Conservation (phyloP, 768 basidiomycete genomes). For the Pulveroboletus sp. region DNA sequence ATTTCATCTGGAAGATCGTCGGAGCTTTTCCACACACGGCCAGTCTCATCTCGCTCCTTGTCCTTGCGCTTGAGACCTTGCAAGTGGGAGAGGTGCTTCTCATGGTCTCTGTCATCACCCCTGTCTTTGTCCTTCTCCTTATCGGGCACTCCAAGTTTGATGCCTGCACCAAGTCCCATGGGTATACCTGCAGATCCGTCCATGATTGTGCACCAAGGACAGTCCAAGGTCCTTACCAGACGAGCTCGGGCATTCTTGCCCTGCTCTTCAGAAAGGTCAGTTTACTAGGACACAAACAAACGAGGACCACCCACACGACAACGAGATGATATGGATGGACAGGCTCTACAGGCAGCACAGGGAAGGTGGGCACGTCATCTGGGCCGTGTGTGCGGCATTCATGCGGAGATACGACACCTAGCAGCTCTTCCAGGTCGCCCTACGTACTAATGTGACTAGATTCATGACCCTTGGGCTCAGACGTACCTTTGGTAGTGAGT, state of each 20-base stretch:
- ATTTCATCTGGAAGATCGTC: conserved; percentile 35
- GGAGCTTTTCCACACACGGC: conserved; percentile 31
- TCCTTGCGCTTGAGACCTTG: conserved; percentile 33
- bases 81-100: conserved; percentile 27
- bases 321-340: conserved; percentile 73
- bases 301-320: conserved; percentile 53
- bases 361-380: conserved; percentile 32
- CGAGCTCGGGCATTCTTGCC: conserved; percentile 79
- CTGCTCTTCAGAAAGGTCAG: conserved; percentile 41
- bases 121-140: conserved; percentile 34
- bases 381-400: conserved; percentile 29
- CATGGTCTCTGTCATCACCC: conserved; percentile 29
- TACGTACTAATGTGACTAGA: conserved; percentile 25
- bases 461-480: neutral
- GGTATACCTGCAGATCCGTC: conserved; percentile 53
- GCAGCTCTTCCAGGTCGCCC: conserved; percentile 70
- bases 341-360: conserved; percentile 45
- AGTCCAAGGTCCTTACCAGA: conserved; percentile 44
- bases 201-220: neutral
- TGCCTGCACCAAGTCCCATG: conserved; percentile 72
- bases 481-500: conserved; percentile 67
- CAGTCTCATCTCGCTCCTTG: conserved; percentile 34
- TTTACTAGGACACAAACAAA: neutral
- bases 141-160: conserved; percentile 60
- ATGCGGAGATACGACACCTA: conserved; percentile 52